Base-by-base conservation (phyloP, 192 early-diverging fungal genomes). In the Mortierella antarctica region DNA sequence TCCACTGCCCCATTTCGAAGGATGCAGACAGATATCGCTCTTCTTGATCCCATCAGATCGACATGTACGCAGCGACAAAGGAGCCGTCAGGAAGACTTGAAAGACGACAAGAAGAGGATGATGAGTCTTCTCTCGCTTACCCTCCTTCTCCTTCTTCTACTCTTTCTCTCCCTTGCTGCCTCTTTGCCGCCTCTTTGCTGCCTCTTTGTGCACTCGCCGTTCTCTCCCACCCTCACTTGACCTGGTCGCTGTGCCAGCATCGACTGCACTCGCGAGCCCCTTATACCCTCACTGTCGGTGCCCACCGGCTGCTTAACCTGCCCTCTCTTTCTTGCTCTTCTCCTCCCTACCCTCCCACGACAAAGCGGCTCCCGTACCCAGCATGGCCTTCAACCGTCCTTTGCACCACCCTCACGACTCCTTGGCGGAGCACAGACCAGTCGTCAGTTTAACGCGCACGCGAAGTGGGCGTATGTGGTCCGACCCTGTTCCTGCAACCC, bases 391-490 rank as follows among this genome's bases (percentile, higher is more conserved):
- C 17, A 18, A 45, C 11, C 44, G 47, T 0, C 44, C n/a, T 7
- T 46, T 44, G 3, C 56, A 70, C 23, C n/a, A 20, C n/a, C 66
- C 14, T 23, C 40, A 51, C 49, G 51, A 71, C 13, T 31, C 48
- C 23, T 0, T 48, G 40, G 14, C 45, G 13, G 54, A 64, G 17
- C 14, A n/a, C 21, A 54, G 45, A n/a, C 62, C 62, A 46, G 21
- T 21, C 4, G 20, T 72, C 31, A 13, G 39, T 39, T 14, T 72
- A 20, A 72, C 70, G 10, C 72, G 72, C 15, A 45, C 58, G 3
- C 63, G 49, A 3, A 73, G 72, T 49, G 65, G 64, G 2, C 63
- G 72, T 15, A 74, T 67, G 72, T 74, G 72, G 72, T 67, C 72
- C 5, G 72, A 74, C 31, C 72, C 72, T 42, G 46, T 64, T 8